A percentile compares a stretch with the other conserved stretches of the same genome.
Conservation (phyloP, 1,139 yeast genomes). For the Hanseniaspora sp. region DNA sequence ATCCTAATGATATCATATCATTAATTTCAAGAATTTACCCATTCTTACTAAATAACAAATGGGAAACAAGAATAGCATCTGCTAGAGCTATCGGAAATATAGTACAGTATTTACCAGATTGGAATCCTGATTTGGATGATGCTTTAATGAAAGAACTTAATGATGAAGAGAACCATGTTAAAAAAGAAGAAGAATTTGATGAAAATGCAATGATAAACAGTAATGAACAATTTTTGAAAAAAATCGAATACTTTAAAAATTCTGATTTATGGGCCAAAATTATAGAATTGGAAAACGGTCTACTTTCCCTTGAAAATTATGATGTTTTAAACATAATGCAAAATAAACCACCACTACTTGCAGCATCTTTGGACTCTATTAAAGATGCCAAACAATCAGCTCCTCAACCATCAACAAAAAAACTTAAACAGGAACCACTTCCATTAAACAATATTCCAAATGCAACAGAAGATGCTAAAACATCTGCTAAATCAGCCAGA, state of each 20-base stretch:
- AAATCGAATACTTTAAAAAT: conserved; percentile 14
- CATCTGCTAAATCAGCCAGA: conserved; percentile 41
- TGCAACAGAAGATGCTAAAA: background rate
- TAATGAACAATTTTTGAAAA: conserved; percentile 17
- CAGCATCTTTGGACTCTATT: conserved; percentile 14
- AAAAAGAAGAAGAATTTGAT: conserved; percentile 19
- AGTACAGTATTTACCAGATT: conserved; percentile 59
- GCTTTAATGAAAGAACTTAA: conserved; percentile 26
- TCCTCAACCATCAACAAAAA: conserved; percentile 20
- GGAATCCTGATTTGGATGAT: conserved; percentile 72
- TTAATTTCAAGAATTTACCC: conserved; percentile 85
- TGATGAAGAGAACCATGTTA: conserved; percentile 17
- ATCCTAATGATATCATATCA: conserved; percentile 83
- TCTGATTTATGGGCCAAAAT: conserved; percentile 15
- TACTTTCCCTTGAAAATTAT: conserved; percentile 3
- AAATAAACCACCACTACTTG: conserved; percentile 1
- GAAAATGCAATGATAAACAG: conserved; percentile 16
- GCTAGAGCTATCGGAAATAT: conserved; percentile 94
- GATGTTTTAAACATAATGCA: conserved; percentile 9
- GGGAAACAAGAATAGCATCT: conserved; percentile 96
- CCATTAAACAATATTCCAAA: background rate
- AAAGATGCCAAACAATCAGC: conserved; percentile 14
- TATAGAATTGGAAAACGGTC: conserved; percentile 10
- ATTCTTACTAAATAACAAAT: conserved; percentile 63
- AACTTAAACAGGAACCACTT: conserved; percentile 2